phyloP scores from a whole-genome alignment of 2,329 filamentous ascomycete genomes.

The Colletotrichum lupini region DNA sequence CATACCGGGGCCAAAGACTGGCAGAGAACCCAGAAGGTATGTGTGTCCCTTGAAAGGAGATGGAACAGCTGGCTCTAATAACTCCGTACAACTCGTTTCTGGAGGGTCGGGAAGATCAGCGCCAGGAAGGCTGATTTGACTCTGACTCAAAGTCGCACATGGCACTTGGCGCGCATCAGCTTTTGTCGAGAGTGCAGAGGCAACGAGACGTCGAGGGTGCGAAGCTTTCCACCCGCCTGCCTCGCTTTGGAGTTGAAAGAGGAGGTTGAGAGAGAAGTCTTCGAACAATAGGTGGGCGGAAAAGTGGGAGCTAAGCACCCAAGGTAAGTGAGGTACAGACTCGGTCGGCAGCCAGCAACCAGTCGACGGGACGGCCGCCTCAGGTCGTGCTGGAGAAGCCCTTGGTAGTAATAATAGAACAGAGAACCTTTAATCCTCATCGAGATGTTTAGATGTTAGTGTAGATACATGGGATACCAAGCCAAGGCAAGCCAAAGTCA shows the following conservation, averaged over 20 bases:
- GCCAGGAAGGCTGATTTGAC: constrained; percentile 13
- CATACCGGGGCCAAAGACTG: not conserved
- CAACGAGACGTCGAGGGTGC: not conserved
- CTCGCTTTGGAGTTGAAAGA: not conserved
- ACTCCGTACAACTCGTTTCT: not conserved
- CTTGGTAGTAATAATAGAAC: constrained; percentile 24
- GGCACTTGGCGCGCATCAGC: not conserved
- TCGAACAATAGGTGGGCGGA: not conserved
- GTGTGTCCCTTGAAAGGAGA: not conserved
- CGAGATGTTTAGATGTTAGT: constrained; percentile 10
- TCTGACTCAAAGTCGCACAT: not conserved
- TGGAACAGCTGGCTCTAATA: not conserved
- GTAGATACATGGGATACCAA: constrained; percentile 22
- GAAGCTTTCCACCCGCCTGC: not conserved
- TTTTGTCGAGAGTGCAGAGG: not conserved
- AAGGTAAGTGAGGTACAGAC: not conserved
- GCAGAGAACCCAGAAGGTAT: not conserved
- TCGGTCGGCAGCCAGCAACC: constrained; percentile 8
- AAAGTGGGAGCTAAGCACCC: not conserved
- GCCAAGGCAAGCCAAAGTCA: constrained; percentile 16
- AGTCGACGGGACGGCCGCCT: not conserved
- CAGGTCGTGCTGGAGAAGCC: constrained; percentile 19
- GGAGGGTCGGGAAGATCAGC: not conserved
- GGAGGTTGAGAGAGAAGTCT: not conserved
- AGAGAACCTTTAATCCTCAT: constrained; percentile 8